phyloP scores from a whole-genome alignment of 805 yeast species.

The Clavispora fructus region DNA sequence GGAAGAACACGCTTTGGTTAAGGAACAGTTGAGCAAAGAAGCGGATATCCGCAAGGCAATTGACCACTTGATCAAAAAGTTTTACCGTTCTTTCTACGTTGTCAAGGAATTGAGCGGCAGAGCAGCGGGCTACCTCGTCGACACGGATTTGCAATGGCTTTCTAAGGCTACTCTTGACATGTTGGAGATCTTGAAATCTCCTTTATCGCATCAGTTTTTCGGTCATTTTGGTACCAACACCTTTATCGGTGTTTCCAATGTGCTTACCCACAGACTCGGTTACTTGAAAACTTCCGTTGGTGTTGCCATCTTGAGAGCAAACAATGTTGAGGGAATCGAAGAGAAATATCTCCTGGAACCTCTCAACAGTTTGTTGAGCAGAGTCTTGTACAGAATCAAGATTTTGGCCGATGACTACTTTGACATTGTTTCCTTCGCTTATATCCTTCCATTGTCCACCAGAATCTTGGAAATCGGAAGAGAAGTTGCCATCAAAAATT shows the following conservation, averaged over 20 bases:
- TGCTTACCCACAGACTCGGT: constrained; percentile 49
- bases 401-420: constrained; percentile 68
- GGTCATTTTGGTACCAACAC: constrained; percentile 43
- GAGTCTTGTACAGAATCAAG: constrained; percentile 71
- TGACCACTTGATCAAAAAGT: constrained; percentile 25
- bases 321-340: constrained; percentile 42
- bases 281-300: constrained; percentile 53
- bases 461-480: constrained; percentile 66
- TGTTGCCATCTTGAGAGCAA: constrained; percentile 60
- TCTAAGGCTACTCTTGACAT: constrained; percentile 55
- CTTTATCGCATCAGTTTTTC: constrained; percentile 28
- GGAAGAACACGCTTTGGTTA: constrained; percentile 66
- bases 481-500: constrained; percentile 45
- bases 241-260: constrained; percentile 51
- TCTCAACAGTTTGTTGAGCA: constrained; percentile 48
- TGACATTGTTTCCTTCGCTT: constrained; percentile 63
- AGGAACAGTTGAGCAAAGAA: constrained; percentile 63
- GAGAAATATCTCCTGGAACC: constrained; percentile 47
- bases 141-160: constrained; percentile 68
- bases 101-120: constrained; percentile 45
- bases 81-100: constrained; percentile 48
- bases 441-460: constrained; percentile 68
- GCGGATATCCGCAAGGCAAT: constrained; percentile 47
- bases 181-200: constrained; percentile 39
- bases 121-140: constrained; percentile 40